Base-by-base conservation (phyloP, 2,329 filamentous ascomycete species). In the Epichloe sp. region DNA sequence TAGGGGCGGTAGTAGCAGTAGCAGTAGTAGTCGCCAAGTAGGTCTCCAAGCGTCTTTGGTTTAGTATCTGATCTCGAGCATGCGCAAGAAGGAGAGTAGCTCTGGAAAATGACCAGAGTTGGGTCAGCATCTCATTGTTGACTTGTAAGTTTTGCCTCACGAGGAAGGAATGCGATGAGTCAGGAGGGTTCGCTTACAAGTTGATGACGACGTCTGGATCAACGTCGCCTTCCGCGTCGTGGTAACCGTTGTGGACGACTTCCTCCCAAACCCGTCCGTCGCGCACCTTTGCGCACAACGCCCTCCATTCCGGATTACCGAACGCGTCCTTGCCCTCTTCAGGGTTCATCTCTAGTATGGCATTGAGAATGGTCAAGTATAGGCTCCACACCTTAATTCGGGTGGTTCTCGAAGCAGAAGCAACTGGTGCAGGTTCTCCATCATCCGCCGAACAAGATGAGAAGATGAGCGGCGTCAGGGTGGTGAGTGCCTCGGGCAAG, bases 351-450 rank as follows among this genome's bases (percentile, higher is more conserved):
- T 97, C 91, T 37, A 95, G 75, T 56, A 96, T 85, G 40, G 88
- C 86, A 70, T 96, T 95, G 55, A 97, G 75, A 48, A 96, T 85
- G 17, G 90, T 95, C 57, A 97, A 78, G 65, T 97, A 98, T 61
- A 98, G 77, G 67, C 89, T 95, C 93, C 93, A 98, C 56, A 97
- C 85, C 69, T 97, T 98, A 66, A 95, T 85, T 57, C 90, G 77
- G 52, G 88, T 93, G 35, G 83, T 86, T 57, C 85, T 81, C 42
- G 86, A 90, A 49, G 88, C 88, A 56, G 77, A 80, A 50, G 87
- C 84, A 49, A 96, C 82, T 4, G 89, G 88, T 31, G 88, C 85
- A 31, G 79, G 72, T 52, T 81, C 76, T 35, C 70, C 68, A 65
- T 72, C 66, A 47, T 75, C 71, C 19, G 70, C 68, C 52, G 74